Percentiles rank a stretch among this genome's conserved stretches.
Conservation (phyloP, 768 basidiomycete genomes). For the Russula sp. region DNA sequence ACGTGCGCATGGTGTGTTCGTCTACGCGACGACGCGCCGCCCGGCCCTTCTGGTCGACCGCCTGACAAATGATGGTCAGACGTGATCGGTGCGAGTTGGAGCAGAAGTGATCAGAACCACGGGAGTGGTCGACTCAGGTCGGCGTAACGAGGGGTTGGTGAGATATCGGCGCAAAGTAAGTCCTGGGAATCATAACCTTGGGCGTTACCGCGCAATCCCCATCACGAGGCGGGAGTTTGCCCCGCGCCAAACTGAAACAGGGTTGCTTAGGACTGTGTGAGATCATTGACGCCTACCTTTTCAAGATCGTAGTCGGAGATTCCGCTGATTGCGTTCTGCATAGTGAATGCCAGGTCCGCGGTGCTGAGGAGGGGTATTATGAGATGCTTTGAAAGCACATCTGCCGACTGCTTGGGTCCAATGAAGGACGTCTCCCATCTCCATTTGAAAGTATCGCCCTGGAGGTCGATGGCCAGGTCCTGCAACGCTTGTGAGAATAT, state of each 20-base stretch:
- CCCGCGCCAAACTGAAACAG: constrained; percentile 20
- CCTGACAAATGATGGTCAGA: constrained; percentile 35
- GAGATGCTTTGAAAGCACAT: constrained; percentile 71
- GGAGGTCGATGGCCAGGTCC: constrained; percentile 63
- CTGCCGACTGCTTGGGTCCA: constrained; percentile 59
- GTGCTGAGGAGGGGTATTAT: constrained; percentile 70
- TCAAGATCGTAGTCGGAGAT: constrained; percentile 56
- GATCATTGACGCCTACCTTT: constrained; percentile 41
- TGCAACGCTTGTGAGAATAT: constrained; percentile 29
- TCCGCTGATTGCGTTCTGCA: constrained; percentile 50
- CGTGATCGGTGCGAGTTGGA: not conserved
- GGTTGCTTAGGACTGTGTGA: constrained; percentile 14
- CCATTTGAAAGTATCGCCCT: constrained; percentile 62
- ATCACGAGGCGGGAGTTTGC: constrained; percentile 12
- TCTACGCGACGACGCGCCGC: constrained; percentile 62
- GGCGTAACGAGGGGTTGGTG: not conserved
- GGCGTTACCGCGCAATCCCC: constrained; percentile 2
- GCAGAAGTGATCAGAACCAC: not conserved
- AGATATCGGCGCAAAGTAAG: not conserved
- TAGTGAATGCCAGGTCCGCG: constrained; percentile 61
- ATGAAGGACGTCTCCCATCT: constrained; percentile 69
- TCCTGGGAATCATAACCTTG: constrained; percentile 8
- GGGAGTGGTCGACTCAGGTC: not conserved
- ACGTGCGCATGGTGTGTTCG: constrained; percentile 64
- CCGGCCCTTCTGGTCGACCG: constrained; percentile 63